Percentiles rank a stretch among this genome's conserved stretches.
These are phyloP conservation scores for Penicillium coffeae DNA, from an alignment of 495 filamentous ascomycete genomes.

Conservation along the genomic window DNA sequence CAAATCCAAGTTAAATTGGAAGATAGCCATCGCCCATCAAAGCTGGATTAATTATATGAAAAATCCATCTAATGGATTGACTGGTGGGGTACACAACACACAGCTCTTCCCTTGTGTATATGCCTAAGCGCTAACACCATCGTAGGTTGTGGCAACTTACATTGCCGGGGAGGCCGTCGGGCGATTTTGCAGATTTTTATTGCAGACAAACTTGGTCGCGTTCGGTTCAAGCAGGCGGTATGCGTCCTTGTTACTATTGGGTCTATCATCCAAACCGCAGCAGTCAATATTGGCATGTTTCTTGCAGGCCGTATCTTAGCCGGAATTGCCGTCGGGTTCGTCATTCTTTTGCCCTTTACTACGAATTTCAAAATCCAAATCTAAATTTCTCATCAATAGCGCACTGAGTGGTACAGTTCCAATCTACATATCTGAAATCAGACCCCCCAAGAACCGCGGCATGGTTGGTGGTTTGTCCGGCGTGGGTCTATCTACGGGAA, in stretches of 20 bases:
- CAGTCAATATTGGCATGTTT: slow-evolving; percentile 59
- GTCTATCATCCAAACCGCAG: slow-evolving; percentile 52
- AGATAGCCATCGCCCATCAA: slow-evolving; percentile 55
- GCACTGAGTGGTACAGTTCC: slow-evolving; percentile 48
- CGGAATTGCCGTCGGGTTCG: slow-evolving; percentile 57
- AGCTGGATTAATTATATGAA: slow-evolving; percentile 60
- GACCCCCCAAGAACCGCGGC: slow-evolving; percentile 48
- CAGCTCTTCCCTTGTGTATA: too few species aligned
- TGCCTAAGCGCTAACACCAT: neutral
- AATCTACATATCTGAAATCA: slow-evolving; percentile 58
- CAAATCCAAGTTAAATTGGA: neutral
- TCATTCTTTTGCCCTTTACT: too few species aligned
- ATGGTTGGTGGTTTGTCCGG: slow-evolving; percentile 58
- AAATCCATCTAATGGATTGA: slow-evolving; percentile 49
- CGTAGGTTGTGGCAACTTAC: slow-evolving; percentile 53
- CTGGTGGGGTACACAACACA: too few species aligned
- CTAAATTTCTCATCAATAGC: neutral
- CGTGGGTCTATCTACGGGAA: slow-evolving; percentile 55
- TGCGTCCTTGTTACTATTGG: slow-evolving; percentile 56
- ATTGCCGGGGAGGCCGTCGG: slow-evolving; percentile 57
- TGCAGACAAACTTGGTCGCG: slow-evolving; percentile 53
- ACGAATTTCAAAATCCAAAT: slow-evolving; percentile 14
- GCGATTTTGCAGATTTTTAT: slow-evolving; percentile 50
- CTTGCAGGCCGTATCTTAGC: slow-evolving; percentile 53
- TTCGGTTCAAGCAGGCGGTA: slow-evolving; percentile 56